A percentile compares a stretch with the other conserved stretches of the same genome.
phyloP scores from a whole-genome alignment of 441 rosid species.

The Populus tomentosa region DNA sequence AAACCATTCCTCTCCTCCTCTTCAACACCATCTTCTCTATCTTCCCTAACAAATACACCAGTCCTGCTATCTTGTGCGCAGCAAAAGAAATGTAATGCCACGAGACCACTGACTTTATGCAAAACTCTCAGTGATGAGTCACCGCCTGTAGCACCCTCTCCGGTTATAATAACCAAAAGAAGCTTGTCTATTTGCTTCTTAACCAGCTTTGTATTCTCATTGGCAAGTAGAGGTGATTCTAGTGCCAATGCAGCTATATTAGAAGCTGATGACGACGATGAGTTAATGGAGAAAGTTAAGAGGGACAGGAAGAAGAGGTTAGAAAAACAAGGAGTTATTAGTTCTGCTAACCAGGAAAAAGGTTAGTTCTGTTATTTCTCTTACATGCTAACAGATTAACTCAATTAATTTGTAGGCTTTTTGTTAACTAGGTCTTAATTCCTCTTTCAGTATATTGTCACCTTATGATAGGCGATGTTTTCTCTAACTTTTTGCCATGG shows the following conservation, averaged over 20 bases:
- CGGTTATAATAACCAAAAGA: conserved; percentile 32
- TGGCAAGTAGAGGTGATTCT: conserved; percentile 26
- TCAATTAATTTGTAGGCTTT: too few relatives aligned
- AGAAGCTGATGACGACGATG: conserved; percentile 43
- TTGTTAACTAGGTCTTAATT: too few relatives aligned
- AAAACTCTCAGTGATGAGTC: conserved; percentile 31
- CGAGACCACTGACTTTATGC: conserved; percentile 33
- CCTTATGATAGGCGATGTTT: too few relatives aligned
- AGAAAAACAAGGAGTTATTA: conserved; percentile 76
- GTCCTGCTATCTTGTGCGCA: background rate
- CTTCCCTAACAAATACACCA: conserved; percentile 10
- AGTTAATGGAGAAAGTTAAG: conserved; percentile 83
- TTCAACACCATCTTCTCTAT: conserved; percentile 21
- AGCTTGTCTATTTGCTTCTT: conserved; percentile 50
- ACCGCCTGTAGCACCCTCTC: background rate
- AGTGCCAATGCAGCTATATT: conserved; percentile 54
- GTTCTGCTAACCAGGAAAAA: conserved; percentile 63
- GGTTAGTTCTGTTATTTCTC: too few relatives aligned
- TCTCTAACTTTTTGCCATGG: background rate
- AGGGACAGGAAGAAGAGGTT: conserved; percentile 82
- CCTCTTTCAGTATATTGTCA: too few relatives aligned
- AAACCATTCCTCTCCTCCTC: conserved; percentile 42
- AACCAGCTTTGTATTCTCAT: conserved; percentile 38
- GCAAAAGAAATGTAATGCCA: conserved; percentile 21
- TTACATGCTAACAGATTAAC: too few relatives aligned